Base-by-base conservation (phyloP, 169 alveolate genomes). In the Plasmodium malariae region DNA sequence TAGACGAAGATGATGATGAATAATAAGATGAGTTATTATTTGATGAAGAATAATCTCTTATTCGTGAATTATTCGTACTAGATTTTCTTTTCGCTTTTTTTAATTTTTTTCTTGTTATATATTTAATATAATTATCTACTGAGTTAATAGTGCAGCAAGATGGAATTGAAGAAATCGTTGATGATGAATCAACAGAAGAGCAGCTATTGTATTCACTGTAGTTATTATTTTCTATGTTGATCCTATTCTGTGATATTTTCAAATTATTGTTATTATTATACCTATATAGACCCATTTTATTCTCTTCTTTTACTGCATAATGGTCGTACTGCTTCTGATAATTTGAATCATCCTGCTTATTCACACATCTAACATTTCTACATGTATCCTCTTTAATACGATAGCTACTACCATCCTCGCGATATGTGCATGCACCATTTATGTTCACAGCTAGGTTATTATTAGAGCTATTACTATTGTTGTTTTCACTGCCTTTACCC, bases 131-230 rank as follows among this genome's bases (percentile, higher is more conserved):
- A 12, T 67, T 83, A 54, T 83, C 83, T 9, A 83, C 21, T 6
- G 91, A 67, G 19, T 67, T 83, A 6, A 45, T 68, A 55, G 74
- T 83, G 36, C 91, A 83, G 14, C 83, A 67, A 7, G 91, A 83
- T 17, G 73, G 83, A 17, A 67, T 65, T 34, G 91, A 83, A 4
- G 91, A 83, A 3, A 54, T 14, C 0, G 85, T 60, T 7, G 91
- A 67, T 19, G 49, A 2, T 5, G 85, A 67, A 48, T 45, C 78
- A 19, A 7, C 68, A 6, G 70, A 49, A 0, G 59, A 34, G 62
- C 28, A 26, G 3, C 36, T 72, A 40, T 45, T 45, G 24, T 2
- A 62, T n/a, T 28, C 73, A 28, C 48, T 59, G 14, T 59, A n/a
- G 11, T 59, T 59, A 59, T 30, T 59, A 6, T 59, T 1, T 2